Conservation (phyloP, 2,329 filamentous ascomycete species). For the Neofusicoccum sp. region DNA sequence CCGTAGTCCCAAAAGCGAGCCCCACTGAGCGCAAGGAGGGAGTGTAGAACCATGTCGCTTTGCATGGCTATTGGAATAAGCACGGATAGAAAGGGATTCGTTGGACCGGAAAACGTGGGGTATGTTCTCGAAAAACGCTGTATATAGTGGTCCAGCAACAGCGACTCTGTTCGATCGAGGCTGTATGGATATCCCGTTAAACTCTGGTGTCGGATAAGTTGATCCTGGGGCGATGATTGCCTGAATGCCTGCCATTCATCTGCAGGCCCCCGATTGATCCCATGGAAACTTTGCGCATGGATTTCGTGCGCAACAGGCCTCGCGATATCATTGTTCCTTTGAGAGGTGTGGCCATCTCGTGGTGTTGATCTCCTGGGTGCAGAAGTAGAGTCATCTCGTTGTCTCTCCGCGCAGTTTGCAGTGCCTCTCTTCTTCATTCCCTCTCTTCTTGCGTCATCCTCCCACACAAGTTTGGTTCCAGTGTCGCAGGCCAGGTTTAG, state of each 20-base stretch:
- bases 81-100: neutral
- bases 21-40: neutral
- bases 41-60: neutral
- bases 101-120: neutral
- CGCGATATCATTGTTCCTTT: neutral
- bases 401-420: neutral
- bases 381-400: neutral
- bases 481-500: neutral
- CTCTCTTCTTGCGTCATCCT: neutral
- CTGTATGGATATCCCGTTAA: neutral
- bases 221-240: neutral
- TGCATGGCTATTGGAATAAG: slow-evolving; percentile 4
- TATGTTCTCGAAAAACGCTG: slow-evolving; percentile 1
- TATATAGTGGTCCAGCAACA: neutral
- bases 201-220: neutral
- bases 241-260: neutral
- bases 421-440: neutral
- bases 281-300: neutral
- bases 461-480: neutral
- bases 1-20: neutral
- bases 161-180: neutral
- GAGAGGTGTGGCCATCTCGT: neutral
- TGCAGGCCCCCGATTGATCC: neutral
- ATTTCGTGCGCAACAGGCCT: neutral
- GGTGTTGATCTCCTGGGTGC: neutral